Conservation (phyloP, 1,284 basidiomycete genomes). For the Ceratobasidium sp. region DNA sequence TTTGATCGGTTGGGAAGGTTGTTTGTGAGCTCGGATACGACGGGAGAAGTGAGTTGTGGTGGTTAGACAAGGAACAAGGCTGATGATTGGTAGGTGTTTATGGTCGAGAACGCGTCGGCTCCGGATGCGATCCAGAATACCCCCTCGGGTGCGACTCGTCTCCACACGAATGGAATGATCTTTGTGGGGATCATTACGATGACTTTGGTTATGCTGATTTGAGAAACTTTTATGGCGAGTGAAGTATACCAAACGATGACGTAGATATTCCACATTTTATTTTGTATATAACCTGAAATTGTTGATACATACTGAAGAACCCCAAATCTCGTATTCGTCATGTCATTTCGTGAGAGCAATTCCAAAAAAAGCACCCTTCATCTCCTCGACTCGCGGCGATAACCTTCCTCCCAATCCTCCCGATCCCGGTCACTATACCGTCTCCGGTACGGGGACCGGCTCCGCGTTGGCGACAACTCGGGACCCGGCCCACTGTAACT, state of each 20-base stretch:
- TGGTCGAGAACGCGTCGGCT: constrained; percentile 21
- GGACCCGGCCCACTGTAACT: constrained; percentile 3
- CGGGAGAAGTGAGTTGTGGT: constrained; percentile 26
- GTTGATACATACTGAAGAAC: constrained; percentile 4
- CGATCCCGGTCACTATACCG: constrained; percentile 22
- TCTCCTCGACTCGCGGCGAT: not conserved
- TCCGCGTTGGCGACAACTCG: constrained; percentile 24
- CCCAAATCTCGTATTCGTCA: not conserved
- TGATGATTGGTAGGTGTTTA: constrained; percentile 2
- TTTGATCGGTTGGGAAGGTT: constrained; percentile 44
- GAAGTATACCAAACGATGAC: not conserved
- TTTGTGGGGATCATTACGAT: not conserved
- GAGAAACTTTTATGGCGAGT: not conserved
- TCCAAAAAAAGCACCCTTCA: not conserved
- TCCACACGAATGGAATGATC: not conserved
- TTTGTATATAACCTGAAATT: not conserved
- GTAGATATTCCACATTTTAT: not conserved
- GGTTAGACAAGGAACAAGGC: too few species aligned
- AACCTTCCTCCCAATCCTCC: constrained; percentile 1
- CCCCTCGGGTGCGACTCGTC: not conserved
- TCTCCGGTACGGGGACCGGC: constrained; percentile 25
- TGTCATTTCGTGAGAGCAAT: not conserved
- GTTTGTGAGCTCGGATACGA: constrained; percentile 43
- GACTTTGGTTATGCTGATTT: constrained; percentile 8
- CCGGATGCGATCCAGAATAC: not conserved